Percentiles rank a stretch among this genome's conserved stretches.
Conservation (phyloP, 169 alveolate species). For the Cryptosporidium tyzzeri region DNA sequence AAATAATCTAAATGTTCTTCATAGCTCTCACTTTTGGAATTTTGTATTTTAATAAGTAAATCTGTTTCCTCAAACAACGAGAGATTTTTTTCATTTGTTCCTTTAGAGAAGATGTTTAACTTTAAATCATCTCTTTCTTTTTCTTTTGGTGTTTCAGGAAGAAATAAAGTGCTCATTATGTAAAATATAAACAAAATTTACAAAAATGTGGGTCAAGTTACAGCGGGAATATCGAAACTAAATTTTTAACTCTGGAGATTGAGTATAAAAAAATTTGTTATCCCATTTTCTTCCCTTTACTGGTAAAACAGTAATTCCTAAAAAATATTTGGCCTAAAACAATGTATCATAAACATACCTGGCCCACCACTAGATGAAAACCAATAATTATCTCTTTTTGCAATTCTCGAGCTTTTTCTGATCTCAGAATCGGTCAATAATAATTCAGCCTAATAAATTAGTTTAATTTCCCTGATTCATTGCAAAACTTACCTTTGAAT, state of each 20-base stretch:
- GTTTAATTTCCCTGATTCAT: background rate
- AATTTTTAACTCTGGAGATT: constrained; percentile 1
- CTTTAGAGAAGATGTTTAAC: background rate
- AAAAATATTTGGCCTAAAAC: background rate
- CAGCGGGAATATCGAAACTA: background rate
- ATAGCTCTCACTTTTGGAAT: background rate
- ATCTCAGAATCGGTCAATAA: constrained; percentile 39
- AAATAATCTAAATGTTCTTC: background rate
- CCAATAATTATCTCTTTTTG: constrained; percentile 63
- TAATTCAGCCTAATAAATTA: constrained; percentile 33
- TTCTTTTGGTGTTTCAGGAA: constrained; percentile 27
- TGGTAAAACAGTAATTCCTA: constrained; percentile 47
- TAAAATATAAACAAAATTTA: background rate
- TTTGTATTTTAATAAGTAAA: constrained; percentile 24
- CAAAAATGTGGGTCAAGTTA: background rate
- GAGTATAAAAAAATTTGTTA: constrained; percentile 11
- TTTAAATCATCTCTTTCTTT: background rate
- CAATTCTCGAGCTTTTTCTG: background rate
- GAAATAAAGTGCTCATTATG: constrained; percentile 3
- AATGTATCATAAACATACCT: constrained; percentile 11
- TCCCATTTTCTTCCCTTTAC: constrained; percentile 56
- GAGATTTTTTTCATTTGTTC: background rate
- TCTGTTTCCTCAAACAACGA: background rate
- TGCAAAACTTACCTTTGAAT: constrained; percentile 43
- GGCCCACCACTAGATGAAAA: constrained; percentile 9